A percentile compares a stretch with the other conserved stretches of the same genome.
These are phyloP conservation scores for Metschnikowia shivogae DNA, from an alignment of 805 yeast species.

Conservation along the genomic window DNA sequence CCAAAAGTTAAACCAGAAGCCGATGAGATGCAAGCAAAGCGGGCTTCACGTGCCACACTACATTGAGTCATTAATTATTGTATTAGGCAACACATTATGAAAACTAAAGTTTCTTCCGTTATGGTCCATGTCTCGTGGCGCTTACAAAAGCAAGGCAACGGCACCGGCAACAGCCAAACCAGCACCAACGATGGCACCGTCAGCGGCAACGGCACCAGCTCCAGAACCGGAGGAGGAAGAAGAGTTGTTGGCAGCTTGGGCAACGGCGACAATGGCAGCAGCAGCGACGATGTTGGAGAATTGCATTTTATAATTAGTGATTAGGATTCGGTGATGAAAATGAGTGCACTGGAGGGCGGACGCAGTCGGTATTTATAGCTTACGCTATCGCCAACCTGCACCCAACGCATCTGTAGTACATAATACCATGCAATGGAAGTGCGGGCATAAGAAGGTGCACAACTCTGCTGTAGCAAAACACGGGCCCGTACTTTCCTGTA, in stretches of 20 bases:
- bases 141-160: conserved; percentile 18
- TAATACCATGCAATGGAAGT: conserved; percentile 4
- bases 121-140: neutral
- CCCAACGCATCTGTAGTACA: neutral
- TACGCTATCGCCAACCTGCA: conserved; percentile 1
- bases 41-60: neutral
- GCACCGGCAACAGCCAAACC: conserved; percentile 20
- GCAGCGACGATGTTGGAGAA: conserved; percentile 18
- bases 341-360: neutral
- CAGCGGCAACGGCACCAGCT: conserved; percentile 16
- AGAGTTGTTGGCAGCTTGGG: conserved; percentile 21
- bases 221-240: conserved; percentile 13
- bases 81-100: neutral
- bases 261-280: conserved; percentile 20
- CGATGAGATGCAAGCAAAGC: too few relatives aligned
- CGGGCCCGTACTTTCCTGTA: conserved; percentile 1
- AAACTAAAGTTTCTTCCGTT: neutral
- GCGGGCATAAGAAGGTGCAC: conserved; percentile 1
- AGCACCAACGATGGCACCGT: conserved; percentile 16
- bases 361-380: conserved; percentile 1
- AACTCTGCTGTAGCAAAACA: conserved; percentile 1
- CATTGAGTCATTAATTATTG: neutral
- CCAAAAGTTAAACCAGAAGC: too few relatives aligned
- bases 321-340: neutral
- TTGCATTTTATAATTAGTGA: conserved; percentile 15